Percentiles rank a stretch among this genome's conserved stretches.
These are phyloP conservation scores for Metahyphopichia silvanorum DNA, from an alignment of 805 yeast genomes.

Conservation along the genomic window DNA sequence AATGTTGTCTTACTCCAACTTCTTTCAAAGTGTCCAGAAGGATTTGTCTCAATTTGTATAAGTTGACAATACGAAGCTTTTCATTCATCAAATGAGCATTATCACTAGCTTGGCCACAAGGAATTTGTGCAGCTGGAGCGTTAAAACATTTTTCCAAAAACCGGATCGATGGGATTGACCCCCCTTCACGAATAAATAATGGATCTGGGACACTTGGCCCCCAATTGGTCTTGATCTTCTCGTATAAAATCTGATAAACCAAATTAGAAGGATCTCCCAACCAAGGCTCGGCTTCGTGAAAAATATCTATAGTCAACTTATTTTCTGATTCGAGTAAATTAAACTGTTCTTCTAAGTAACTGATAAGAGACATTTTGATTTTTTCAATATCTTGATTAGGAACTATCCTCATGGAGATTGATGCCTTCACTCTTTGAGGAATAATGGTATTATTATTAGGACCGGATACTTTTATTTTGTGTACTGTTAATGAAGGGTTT, in stretches of 20 bases:
- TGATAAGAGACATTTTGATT: constrained; percentile 49
- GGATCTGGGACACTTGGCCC: constrained; percentile 62
- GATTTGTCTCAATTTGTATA: constrained; percentile 70
- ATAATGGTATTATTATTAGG: constrained; percentile 89
- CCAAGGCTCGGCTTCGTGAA: constrained; percentile 96
- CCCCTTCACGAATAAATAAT: constrained; percentile 89
- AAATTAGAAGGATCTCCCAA: constrained; percentile 78
- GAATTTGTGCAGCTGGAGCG: constrained; percentile 93
- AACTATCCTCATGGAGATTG: constrained; percentile 80
- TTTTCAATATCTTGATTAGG: constrained; percentile 75
- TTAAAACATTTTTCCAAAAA: constrained; percentile 75
- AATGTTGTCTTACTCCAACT: too few species aligned
- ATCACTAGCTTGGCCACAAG: constrained; percentile 94
- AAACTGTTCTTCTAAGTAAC: constrained; percentile 48
- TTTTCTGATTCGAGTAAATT: constrained; percentile 55
- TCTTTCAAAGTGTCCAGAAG: constrained; percentile 51
- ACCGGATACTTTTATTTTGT: constrained; percentile 81
- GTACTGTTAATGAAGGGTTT: constrained; percentile 83
- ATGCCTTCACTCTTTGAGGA: constrained; percentile 74
- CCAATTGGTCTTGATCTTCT: constrained; percentile 72
- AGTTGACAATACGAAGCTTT: constrained; percentile 71
- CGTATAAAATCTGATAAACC: constrained; percentile 64
- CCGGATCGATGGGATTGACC: constrained; percentile 89
- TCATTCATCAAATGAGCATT: constrained; percentile 92
- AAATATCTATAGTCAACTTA: constrained; percentile 53